A percentile compares a stretch with the other conserved stretches of the same genome.
Evolutionary conservation across 169 alveolate genomes (phyloP).

Genomic region (Eimeria zaria): DNA sequence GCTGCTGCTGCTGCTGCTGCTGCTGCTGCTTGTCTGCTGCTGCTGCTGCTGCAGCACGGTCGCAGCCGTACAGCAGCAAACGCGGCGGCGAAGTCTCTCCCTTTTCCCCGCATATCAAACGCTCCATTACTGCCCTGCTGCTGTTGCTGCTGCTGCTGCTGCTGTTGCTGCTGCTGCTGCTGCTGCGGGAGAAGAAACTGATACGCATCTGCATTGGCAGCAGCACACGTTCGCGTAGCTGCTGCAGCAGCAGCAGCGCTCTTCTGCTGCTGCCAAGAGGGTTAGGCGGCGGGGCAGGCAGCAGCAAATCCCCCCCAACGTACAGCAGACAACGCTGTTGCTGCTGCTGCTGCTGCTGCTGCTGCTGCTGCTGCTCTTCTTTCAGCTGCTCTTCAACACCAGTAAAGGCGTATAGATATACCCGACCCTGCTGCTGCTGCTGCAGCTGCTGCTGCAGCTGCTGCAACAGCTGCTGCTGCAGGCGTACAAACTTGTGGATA

Average conservation of each 20-base stretch:
- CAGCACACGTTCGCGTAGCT: conserved; percentile 2
- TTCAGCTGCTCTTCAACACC: not conserved
- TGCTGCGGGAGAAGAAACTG: not conserved
- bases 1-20: too few relatives aligned
- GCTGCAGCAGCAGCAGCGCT: conserved; percentile 30
- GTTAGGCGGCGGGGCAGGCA: not conserved
- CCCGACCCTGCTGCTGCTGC: not conserved
- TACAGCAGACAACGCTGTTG: conserved; percentile 40
- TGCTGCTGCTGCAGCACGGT: not conserved
- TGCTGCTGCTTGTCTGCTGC: conserved; percentile 23
- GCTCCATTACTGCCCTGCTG: not conserved
- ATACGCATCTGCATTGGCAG: conserved; percentile 46
- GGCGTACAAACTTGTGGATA: not conserved
- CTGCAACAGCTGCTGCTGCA: conserved; percentile 4
- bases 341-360: conserved; percentile 40
- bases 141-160: not conserved
- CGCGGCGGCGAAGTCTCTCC: conserved; percentile 24
- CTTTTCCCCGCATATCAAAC: not conserved
- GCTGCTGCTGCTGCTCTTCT: conserved; percentile 15
- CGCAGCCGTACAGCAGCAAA: conserved; percentile 26
- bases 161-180: conserved; percentile 54
- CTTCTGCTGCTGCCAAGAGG: not conserved
- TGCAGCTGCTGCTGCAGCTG: too few relatives aligned
- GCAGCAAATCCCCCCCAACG: conserved; percentile 13
- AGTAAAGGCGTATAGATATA: not conserved